Evolutionary conservation across 176 grass and related monocot species (phyloP), one percentile per base, ranked within the genome.

Genomic region (Luzula sylvatica): DNA sequence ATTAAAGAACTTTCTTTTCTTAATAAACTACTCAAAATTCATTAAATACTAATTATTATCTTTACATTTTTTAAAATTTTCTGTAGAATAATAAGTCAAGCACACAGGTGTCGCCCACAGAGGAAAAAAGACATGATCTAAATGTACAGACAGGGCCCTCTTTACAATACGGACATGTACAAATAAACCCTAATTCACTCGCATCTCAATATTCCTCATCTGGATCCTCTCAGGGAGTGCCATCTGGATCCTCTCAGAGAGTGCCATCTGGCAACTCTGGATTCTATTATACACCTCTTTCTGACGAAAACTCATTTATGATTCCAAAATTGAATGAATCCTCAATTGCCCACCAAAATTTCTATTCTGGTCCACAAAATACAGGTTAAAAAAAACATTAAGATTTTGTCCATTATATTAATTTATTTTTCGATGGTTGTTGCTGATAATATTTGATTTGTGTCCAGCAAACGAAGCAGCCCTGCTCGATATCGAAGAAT

Each of bases 311-410:
- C 14, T 2, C 38, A 42, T 8, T 61, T 42, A 26, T 45, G n/a
- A n/a, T n/a, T n/a, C n/a, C n/a, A n/a, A n/a, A n/a, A n/a, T n/a
- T n/a, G n/a, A n/a, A n/a, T n/a, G 19, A 60, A 61, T 44, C 44
- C 2, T 23, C 56, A 18, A 59, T 8, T 5, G 15, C 18, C 8
- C 29, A 46, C 20, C 14, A 49, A 11, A 64, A 48, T 29, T 29
- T 64, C 22, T 64, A 28, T 26, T 28, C 13, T 64, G 42, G 47
- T 29, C 59, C 45, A 27, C 26, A 49, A 42, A 13, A 61, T 61
- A 38, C 59, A 64, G 59, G 47, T 64, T 38, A 64, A 42, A 64
- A 64, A 49, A 26, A n/a, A n/a, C n/a, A n/a, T n/a, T n/a, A n/a
- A n/a, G n/a, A n/a, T n/a, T n/a, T n/a, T n/a, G n/a, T n/a, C n/a